A percentile compares a stretch with the other conserved stretches of the same genome.
Conservation (phyloP, 148 eudicot genomes). For the Cornus controversa region DNA sequence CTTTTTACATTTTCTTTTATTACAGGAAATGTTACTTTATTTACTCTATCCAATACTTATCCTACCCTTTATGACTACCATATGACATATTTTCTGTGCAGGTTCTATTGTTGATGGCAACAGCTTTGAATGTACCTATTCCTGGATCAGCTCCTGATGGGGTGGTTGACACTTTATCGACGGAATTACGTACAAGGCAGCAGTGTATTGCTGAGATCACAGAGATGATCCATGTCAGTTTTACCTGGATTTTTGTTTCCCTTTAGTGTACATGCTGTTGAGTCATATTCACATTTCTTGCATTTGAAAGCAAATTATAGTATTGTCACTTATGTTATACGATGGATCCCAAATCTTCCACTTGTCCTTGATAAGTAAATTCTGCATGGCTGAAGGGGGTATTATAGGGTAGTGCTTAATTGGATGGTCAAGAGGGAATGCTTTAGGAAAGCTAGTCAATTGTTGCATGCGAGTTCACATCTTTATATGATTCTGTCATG, state of each 20-base stretch:
- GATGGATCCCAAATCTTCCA: neutral
- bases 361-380: neutral
- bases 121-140: conserved; percentile 66
- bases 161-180: conserved; percentile 43
- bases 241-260: neutral
- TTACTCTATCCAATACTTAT: no score
- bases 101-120: conserved; percentile 90
- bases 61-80: neutral
- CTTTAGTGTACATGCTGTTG: neutral
- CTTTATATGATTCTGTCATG: neutral
- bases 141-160: conserved; percentile 32
- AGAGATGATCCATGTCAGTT: conserved; percentile 94
- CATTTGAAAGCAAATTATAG: neutral
- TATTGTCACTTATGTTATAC: neutral
- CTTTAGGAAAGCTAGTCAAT: neutral
- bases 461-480: neutral
- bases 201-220: conserved; percentile 86
- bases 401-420: neutral
- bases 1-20: neutral
- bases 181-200: conserved; percentile 71
- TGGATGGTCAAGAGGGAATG: neutral
- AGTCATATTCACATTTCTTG: neutral
- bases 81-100: conserved; percentile 26
- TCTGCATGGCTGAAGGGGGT: neutral
- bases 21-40: neutral